Base-by-base conservation (phyloP, 2,329 filamentous ascomycete genomes). In the Ophioceras dolichostomum region DNA sequence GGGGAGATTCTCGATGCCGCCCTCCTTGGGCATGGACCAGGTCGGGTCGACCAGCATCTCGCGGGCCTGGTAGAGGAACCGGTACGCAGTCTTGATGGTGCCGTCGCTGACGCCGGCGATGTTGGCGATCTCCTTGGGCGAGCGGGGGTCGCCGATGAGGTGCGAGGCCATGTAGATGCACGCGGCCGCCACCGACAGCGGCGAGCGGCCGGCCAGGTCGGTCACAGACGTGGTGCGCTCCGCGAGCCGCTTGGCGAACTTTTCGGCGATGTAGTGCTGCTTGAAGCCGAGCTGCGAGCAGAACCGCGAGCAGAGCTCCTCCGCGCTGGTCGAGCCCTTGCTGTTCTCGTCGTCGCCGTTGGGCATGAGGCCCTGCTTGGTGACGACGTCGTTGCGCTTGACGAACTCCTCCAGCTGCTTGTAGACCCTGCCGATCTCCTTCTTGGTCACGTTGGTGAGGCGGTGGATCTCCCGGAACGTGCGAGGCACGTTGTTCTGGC, bases 131-230 rank as follows among this genome's bases (percentile, higher is more conserved):
- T 93, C 83, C 57, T 88, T 88, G n/a, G 86, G 82, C 6, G 75
- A 68, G 50, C 83, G 83, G 16, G 76, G 68, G 47, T 91, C 75
- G 39, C 80, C 83, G 64, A 94, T 81, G 27, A 96, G 70, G 52
- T 89, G 78, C 21, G 85, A 87, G 4, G 89, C 83, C 77, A 96
- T 91, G 67, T 91, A 98, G 58, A 98, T 95, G 57, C 87, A 94
- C 22, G 91, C 88, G 14, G 88, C 89, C 6, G 93, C 89, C 43
- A 93, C 86, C 1, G 89, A 95, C 34, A 98, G 68, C 16, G 91
- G 91, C 40, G 89, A 96, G 41, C 91, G 85, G 46, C 91, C 91
- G 26, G 89, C 88, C 42, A 96, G 73, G 39, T 86, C 80, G 41
- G 84, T 82, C 43, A 85, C 78, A 34, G 75, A 73, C 18, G 78